Evolutionary conservation across 495 filamentous ascomycete species (phyloP), one percentile per base, ranked within the genome.

Genomic region (Xylaria curta): DNA sequence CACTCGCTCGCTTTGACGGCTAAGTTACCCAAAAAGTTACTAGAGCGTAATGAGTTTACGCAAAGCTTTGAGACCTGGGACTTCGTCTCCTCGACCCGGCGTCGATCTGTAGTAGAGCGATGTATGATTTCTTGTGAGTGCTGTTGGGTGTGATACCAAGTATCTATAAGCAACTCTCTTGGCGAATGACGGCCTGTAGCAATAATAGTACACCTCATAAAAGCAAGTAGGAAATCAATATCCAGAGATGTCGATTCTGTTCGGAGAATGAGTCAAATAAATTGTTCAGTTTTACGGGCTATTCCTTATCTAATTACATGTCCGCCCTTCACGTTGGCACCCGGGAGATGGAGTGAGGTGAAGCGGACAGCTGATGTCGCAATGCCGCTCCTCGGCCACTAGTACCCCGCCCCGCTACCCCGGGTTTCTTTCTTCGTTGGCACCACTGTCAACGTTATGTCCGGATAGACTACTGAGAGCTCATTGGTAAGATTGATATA

Each of bases 301-400:
- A 31, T 17, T 28, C 26, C 13, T 56, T 17, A 56, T 26, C 53
- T 56, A 31, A 31, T 56, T 60, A 60, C 33, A 59, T 60, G 31
- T 40, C 24, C 4, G 26, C 24, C 4, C 9, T 56, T 26, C 17
- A 9, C 26, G 53, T 10, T 33, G 19, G 15, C 59, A 49, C 31
- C 15, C 67, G 73, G 58, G 69, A 74, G 71, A 72, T 68, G 46
- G 60, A 70, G 72, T 56, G 42, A 69, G 74, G 72, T 56, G 36
- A 69, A 71, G 74, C 73, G 60, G 56, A 70, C n/a, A 71, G 70
- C 51, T 69, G 70, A 78, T 78, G 72, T 75, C 76, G 76, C 74
- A 74, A 78, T 78, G 44, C 76, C 76, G 76, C 60, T 78, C 69
- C 68, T 78, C 76, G 76, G 54, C 61, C 46, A 13, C 63, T 33